Conservation (phyloP, 495 filamentous ascomycete species). For the Xylaria palmicola region DNA sequence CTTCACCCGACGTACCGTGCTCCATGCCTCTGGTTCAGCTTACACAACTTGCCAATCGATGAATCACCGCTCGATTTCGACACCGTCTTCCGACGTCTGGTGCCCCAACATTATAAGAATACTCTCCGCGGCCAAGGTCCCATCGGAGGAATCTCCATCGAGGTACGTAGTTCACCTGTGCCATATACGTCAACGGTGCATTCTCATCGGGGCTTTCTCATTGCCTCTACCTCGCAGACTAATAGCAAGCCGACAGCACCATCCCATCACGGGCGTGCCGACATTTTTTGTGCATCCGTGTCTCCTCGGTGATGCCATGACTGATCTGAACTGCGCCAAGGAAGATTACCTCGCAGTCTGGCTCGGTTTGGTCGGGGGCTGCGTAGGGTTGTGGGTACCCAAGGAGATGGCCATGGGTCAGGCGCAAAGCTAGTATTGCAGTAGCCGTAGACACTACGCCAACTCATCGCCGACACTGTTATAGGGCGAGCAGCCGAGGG, state of each 20-base stretch:
- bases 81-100: constrained; percentile 65
- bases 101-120: constrained; percentile 61
- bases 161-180: constrained; percentile 56
- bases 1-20: constrained; percentile 57
- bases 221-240: constrained; percentile 42
- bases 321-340: constrained; percentile 50
- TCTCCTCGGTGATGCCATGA: constrained; percentile 77
- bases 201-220: constrained; percentile 31
- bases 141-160: constrained; percentile 74
- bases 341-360: constrained; percentile 75
- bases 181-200: constrained; percentile 47
- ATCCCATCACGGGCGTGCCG: constrained; percentile 71
- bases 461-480: not conserved
- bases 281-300: constrained; percentile 85
- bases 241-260: constrained; percentile 59
- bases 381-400: constrained; percentile 71
- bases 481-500: not conserved
- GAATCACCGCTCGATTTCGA: constrained; percentile 55
- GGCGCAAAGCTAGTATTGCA: not conserved
- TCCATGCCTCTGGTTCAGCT: constrained; percentile 59
- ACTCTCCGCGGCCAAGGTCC: constrained; percentile 58
- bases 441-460: constrained; percentile 4
- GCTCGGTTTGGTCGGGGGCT: constrained; percentile 73
- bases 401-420: constrained; percentile 47
- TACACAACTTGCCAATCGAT: constrained; percentile 44